Base-by-base conservation (phyloP, 1,284 basidiomycete genomes). In the Apiotrichum gracile region DNA sequence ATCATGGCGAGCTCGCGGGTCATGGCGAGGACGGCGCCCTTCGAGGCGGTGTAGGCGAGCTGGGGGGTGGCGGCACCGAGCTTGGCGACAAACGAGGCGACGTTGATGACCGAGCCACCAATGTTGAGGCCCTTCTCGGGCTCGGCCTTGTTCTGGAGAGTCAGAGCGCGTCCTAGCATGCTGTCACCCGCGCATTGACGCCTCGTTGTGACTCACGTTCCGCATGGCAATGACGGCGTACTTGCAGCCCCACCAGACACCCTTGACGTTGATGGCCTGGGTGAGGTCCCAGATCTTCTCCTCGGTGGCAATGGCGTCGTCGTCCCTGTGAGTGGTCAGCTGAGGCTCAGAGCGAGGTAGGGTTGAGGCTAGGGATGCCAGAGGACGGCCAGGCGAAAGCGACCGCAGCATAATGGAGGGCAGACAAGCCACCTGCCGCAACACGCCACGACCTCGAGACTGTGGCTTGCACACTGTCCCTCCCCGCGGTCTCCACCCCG, bases 171-270 rank as follows among this genome's bases (percentile, higher is more conserved):
- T 16, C 5, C 19, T 7, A 6, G 21, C 3, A 9, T 33, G 9
- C 13, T 37, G 5, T 4, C 24, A 43, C n/a, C n/a, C n/a, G n/a
- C n/a, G n/a, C n/a, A n/a, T n/a, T n/a, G n/a, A n/a, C n/a, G n/a
- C n/a, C n/a, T n/a, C n/a, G n/a, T n/a, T n/a, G 5, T 21, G 2
- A 43, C 74, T 60, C 48, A 73, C 74, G 41, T 72, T 78, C 59
- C 90, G 85, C 93, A 97, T 97, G 24, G 93, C 94, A 51, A 86
- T 79, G 69, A 97, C 92, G 8, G 91, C 93, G 70, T 97, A 86
- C 76, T 97, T 96, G 81, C 88, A 93, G 42, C 94, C 93, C 85
- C 87, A 97, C 93, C 93, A 97, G 55, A 97, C 94, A 51, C 93
- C 93, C 77, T 97, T 97, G 72, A 94, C 83, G 74, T 97, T 97